These are phyloP conservation scores for Dothiorella sarmentorum DNA, from an alignment of 2,329 filamentous ascomycete genomes.

Conservation along the genomic window DNA sequence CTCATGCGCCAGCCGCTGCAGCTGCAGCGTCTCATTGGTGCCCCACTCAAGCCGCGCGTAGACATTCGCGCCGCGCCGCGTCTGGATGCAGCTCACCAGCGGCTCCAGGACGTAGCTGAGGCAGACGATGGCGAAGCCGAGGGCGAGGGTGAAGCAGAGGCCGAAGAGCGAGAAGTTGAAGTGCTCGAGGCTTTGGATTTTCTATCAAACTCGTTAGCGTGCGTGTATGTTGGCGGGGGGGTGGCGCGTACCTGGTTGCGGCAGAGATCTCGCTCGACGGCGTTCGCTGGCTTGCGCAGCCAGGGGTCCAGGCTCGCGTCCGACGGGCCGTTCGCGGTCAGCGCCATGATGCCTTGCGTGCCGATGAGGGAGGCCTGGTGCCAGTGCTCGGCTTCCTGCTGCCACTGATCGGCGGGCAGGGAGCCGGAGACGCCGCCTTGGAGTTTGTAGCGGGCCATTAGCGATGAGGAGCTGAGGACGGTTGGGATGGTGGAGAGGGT, in stretches of 20 bases:
- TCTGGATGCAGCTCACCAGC: conserved; percentile 13
- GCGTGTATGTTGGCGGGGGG: background rate
- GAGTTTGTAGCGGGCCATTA: conserved; percentile 4
- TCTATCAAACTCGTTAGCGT: background rate
- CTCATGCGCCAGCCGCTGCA: conserved; percentile 19
- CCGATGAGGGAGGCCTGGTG: conserved; percentile 12
- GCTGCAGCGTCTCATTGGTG: conserved; percentile 18
- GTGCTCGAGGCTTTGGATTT: conserved; percentile 20
- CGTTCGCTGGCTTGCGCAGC: background rate
- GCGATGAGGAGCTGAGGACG: background rate
- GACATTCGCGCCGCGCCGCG: conserved; percentile 1
- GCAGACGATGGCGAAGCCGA: conserved; percentile 25
- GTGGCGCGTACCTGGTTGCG: background rate
- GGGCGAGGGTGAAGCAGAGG: conserved; percentile 23
- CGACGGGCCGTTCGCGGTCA: conserved; percentile 5
- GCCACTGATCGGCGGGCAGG: conserved; percentile 20
- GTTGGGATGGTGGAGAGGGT: too few species aligned
- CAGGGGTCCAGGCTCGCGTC: background rate
- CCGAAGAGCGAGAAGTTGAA: conserved; percentile 25
- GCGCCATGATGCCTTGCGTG: conserved; percentile 16
- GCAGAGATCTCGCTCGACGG: background rate
- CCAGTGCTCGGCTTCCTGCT: conserved; percentile 20
- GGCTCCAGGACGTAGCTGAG: conserved; percentile 18
- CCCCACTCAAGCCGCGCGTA: conserved; percentile 21
- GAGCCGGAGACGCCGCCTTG: background rate